A percentile compares a stretch with the other conserved stretches of the same genome.
phyloP scores from a whole-genome alignment of 306 rosid genomes.

The Senna tora region DNA sequence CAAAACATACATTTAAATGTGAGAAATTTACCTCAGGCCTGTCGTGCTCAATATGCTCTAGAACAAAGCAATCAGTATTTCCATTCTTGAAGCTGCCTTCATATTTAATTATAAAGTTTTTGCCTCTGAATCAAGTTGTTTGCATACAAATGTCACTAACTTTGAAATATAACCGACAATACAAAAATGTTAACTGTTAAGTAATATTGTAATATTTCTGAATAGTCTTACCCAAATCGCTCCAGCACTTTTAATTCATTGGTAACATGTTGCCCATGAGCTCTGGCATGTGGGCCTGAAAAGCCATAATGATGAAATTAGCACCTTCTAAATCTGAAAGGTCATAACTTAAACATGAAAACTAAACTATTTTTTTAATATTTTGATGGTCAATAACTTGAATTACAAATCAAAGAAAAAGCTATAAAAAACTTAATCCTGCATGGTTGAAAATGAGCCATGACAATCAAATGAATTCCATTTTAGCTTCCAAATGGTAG shows the following conservation, averaged over 20 bases:
- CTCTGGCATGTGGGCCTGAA: conserved; percentile 57
- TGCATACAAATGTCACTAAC: conserved; percentile 12
- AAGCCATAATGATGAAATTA: conserved; percentile 11
- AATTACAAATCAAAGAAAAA: not conserved
- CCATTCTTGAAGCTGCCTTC: conserved; percentile 51
- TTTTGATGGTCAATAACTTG: conserved; percentile 1
- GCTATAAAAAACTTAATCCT: not conserved
- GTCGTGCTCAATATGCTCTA: conserved; percentile 69
- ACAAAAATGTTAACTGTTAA: not conserved
- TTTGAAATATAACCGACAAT: not conserved
- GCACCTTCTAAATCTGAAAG: not conserved
- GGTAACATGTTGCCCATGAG: conserved; percentile 46
- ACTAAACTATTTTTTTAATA: not conserved
- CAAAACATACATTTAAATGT: not conserved
- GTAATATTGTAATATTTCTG: conserved; percentile 15
- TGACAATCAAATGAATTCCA: not conserved
- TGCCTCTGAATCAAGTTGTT: conserved; percentile 49
- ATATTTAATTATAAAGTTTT: conserved; percentile 52
- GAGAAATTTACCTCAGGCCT: conserved; percentile 64
- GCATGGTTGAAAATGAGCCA: not conserved
- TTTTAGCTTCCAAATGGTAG: conserved; percentile 9
- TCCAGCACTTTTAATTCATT: conserved; percentile 59
- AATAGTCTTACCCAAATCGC: conserved; percentile 52
- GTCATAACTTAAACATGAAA: not conserved
- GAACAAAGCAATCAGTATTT: conserved; percentile 50